These are phyloP conservation scores for Alternaria consortialis DNA, from an alignment of 2,329 filamentous ascomycete genomes.

Conservation along the genomic window DNA sequence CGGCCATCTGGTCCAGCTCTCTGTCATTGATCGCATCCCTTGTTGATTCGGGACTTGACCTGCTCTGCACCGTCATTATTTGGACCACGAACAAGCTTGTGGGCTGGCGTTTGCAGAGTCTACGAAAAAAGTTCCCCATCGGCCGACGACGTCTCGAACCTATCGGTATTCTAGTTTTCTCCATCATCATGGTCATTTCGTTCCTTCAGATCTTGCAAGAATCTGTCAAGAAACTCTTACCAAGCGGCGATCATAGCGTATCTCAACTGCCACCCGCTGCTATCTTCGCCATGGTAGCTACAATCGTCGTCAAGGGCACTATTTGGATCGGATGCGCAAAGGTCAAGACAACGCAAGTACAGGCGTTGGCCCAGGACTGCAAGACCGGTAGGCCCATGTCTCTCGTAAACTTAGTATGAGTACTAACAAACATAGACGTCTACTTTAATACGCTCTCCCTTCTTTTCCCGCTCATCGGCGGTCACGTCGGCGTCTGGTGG, in stretches of 20 bases:
- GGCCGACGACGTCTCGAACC: slow-evolving; percentile 63
- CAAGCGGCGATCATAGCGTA: slow-evolving; percentile 58
- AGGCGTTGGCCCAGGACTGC: slow-evolving; percentile 70
- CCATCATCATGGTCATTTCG: slow-evolving; percentile 69
- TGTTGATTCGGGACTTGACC: slow-evolving; percentile 68
- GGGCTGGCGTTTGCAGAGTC: slow-evolving; percentile 62
- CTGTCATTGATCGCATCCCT: slow-evolving; percentile 69
- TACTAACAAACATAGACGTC: slow-evolving; percentile 60
- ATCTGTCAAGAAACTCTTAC: slow-evolving; percentile 66
- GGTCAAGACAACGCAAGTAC: slow-evolving; percentile 71
- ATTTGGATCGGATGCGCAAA: slow-evolving; percentile 68
- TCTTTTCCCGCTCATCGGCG: slow-evolving; percentile 69
- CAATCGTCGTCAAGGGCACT: slow-evolving; percentile 66
- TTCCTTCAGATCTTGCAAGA: slow-evolving; percentile 69
- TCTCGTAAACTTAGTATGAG: no score
- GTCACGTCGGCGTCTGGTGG: slow-evolving; percentile 70
- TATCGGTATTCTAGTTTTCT: slow-evolving; percentile 69
- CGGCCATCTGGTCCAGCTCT: slow-evolving; percentile 65
- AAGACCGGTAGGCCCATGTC: slow-evolving; percentile 48
- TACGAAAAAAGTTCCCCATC: slow-evolving; percentile 66
- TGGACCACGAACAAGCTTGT: slow-evolving; percentile 69
- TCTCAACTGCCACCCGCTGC: slow-evolving; percentile 63
- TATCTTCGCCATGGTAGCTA: slow-evolving; percentile 66
- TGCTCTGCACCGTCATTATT: slow-evolving; percentile 68
- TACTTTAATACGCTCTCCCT: slow-evolving; percentile 71